Conservation (phyloP, 108 stramenopile genomes). For the Cyclostephanos invisitatus region DNA sequence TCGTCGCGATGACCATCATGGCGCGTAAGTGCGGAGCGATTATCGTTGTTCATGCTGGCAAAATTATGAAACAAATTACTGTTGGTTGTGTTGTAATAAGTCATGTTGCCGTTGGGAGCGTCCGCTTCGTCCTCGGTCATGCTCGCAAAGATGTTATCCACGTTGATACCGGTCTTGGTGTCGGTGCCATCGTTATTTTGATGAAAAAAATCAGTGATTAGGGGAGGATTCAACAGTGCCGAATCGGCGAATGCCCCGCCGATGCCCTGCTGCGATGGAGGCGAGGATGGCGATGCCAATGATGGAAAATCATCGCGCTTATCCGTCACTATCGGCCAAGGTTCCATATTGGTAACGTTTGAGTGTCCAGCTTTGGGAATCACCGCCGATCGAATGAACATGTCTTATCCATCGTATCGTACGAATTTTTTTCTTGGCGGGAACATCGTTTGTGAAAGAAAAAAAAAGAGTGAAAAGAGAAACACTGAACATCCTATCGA, state of each 20-base stretch:
- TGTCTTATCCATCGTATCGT: no score
- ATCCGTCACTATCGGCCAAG: no score
- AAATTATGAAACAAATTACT: constrained; percentile 23
- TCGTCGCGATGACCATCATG: not conserved
- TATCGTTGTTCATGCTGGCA: constrained; percentile 9
- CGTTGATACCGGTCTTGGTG: constrained; percentile 12
- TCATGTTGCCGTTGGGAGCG: not conserved
- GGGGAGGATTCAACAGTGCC: not conserved
- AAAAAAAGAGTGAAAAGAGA: no score
- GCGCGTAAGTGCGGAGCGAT: not conserved
- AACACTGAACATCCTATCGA: no score
- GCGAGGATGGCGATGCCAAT: not conserved
- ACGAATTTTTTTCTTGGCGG: no score
- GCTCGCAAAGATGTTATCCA: constrained; percentile 24
- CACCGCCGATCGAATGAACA: no score
- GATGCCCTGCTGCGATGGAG: not conserved
- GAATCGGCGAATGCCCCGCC: not conserved
- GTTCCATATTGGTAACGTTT: no score
- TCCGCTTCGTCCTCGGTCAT: not conserved
- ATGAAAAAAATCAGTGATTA: not conserved
- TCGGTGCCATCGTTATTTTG: not conserved
- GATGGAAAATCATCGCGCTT: no score
- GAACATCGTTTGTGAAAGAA: no score
- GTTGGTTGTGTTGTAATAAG: not conserved
- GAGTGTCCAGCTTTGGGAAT: no score